Conservation (phyloP, 495 filamentous ascomycete species). For the Neurospora sp. region DNA sequence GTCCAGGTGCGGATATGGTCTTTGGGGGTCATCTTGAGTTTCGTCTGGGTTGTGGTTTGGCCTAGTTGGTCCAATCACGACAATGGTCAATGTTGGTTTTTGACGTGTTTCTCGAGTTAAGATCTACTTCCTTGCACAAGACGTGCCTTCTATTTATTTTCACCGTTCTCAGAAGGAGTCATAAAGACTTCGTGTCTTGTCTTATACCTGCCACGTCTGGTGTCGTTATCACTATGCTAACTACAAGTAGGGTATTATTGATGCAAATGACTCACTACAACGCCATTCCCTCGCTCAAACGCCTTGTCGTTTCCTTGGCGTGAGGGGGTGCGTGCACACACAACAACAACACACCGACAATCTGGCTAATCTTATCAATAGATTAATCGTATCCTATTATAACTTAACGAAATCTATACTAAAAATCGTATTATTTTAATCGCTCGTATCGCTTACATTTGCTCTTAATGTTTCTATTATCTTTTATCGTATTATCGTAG, state of each 20-base stretch:
- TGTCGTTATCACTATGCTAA: background rate
- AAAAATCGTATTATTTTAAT: too few species aligned
- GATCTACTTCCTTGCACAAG: background rate
- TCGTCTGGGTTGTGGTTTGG: background rate
- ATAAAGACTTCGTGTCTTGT: background rate
- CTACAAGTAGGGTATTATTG: background rate
- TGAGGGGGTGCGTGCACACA: too few species aligned
- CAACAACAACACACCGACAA: too few species aligned
- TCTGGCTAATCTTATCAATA: too few species aligned
- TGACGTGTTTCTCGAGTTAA: background rate
- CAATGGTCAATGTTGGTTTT: background rate
- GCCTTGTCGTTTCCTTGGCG: too few species aligned
- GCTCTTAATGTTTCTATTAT: too few species aligned
- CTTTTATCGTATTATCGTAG: too few species aligned
- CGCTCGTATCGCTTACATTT: too few species aligned
- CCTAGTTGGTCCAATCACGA: background rate
- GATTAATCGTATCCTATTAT: too few species aligned
- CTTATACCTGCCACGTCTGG: background rate
- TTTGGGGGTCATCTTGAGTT: background rate
- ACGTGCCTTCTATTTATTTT: background rate
- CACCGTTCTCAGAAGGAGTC: background rate
- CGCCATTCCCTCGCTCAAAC: too few species aligned
- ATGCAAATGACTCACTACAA: background rate
- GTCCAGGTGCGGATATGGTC: conserved; percentile 6
- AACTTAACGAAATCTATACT: too few species aligned